Conservation (phyloP, 164 flowering plant species). For the Akebia trifoliata region DNA sequence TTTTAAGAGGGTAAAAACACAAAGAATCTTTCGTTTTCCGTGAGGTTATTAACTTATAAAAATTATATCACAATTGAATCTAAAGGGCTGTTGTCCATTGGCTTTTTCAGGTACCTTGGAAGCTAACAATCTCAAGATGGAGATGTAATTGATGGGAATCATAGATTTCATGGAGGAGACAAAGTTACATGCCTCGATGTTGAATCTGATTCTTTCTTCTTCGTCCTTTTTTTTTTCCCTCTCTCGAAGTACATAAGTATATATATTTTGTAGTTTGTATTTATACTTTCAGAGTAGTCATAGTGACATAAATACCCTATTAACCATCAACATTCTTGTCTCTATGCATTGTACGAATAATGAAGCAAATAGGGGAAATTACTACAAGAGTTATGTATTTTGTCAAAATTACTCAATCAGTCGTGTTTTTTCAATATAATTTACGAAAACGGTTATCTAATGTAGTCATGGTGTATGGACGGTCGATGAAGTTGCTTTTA, state of each 20-base stretch:
- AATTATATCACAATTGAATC: not conserved
- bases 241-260: too few species aligned
- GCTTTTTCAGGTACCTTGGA: slow-evolving; percentile 47
- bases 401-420: too few species aligned
- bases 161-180: not conserved
- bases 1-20: too few species aligned
- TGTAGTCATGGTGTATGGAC: too few species aligned
- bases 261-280: slow-evolving; percentile 29
- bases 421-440: too few species aligned
- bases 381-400: too few species aligned
- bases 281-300: slow-evolving; percentile 25
- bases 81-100: not conserved
- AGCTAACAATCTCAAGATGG: slow-evolving; percentile 30
- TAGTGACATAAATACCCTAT: slow-evolving; percentile 11
- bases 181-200: not conserved
- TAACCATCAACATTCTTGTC: not conserved
- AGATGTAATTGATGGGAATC: slow-evolving; percentile 11
- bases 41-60: too few species aligned
- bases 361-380: slow-evolving; percentile 9
- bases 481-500: too few species aligned
- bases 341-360: slow-evolving; percentile 5
- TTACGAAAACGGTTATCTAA: too few species aligned
- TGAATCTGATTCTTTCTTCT: not conserved
- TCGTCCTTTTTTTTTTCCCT: not conserved
- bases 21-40: too few species aligned